Evolutionary conservation across 129 eudicot species (phyloP), one percentile per base, ranked within the genome.

Genomic region (Kitagawia praeruptora): DNA sequence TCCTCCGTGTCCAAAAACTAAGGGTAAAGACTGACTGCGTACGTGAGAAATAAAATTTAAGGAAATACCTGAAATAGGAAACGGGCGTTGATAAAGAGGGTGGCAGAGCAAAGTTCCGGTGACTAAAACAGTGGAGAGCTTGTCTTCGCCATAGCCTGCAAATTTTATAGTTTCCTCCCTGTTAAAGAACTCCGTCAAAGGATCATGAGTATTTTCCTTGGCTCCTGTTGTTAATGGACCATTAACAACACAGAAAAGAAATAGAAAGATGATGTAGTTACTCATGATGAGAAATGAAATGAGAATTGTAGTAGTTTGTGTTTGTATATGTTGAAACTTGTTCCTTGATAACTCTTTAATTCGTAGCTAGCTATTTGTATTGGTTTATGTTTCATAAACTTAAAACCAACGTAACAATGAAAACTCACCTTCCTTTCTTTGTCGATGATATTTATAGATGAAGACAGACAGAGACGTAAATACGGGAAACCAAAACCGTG

Each of bases 101-200:
- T 61, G 80, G 80, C 98, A 93, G 4, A 84, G 37, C 66, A 90
- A n/a, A 23, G 85, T 81, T 75, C 98, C 98, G 3, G 63, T 71
- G 27, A 93, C 83, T 1, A 86, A 76, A 31, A 93, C 96, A 1
- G 90, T 90, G 10, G 98, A 93, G 63, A 93, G 93, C 93, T 93
- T 93, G 77, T 86, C 89, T 56, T 93, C 93, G 15, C 98, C 98
- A 75, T 93, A 93, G 58, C 98, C 96, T 45, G 93, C 96, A 78
- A 82, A 79, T 31, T 77, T 70, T 78, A 82, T 85, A 73, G 89
- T 71, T 31, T 87, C 89, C 19, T 83, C 93, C 45, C 80, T 39
- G 27, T 73, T 80, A 18, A 85, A 88, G 5, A 84, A 70, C 37
- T 86, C 87, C 56, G 41, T 82, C 81, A 89, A 64, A 19, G 83